phyloP scores from a whole-genome alignment of 2,329 filamentous ascomycete species.

The Lachnellula hyalina region DNA sequence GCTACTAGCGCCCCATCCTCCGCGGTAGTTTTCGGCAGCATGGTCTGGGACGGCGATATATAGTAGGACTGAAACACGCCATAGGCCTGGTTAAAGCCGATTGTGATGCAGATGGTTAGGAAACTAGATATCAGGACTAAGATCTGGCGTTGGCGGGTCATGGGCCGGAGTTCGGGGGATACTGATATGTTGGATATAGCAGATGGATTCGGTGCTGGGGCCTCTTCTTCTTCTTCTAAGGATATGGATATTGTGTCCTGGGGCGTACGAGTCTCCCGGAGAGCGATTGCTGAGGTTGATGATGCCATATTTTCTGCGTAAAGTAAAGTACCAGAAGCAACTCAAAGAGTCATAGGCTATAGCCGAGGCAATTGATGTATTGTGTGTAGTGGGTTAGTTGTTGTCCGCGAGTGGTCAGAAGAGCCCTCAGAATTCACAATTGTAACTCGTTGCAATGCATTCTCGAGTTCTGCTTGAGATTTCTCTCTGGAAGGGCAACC shows the following conservation, averaged over 20 bases:
- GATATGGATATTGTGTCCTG: background rate
- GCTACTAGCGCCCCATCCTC: constrained; percentile 39
- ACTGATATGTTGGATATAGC: background rate
- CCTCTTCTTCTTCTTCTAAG: background rate
- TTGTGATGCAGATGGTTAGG: constrained; percentile 40
- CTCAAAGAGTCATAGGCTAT: too few species aligned
- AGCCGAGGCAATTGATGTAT: too few species aligned
- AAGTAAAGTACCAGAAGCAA: too few species aligned
- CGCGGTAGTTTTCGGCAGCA: constrained; percentile 33
- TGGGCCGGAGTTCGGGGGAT: constrained; percentile 16
- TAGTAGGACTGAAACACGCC: constrained; percentile 47
- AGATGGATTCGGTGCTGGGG: background rate
- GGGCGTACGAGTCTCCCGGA: background rate
- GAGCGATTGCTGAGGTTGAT: background rate
- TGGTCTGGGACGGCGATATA: constrained; percentile 35
- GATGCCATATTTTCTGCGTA: background rate
- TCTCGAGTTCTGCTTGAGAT: too few species aligned
- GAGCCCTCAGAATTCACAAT: too few species aligned
- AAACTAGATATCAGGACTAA: constrained; percentile 40
- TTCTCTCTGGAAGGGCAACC: too few species aligned
- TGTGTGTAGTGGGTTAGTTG: too few species aligned
- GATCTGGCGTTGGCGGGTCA: constrained; percentile 34
- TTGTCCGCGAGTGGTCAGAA: too few species aligned
- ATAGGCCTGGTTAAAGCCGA: constrained; percentile 45
- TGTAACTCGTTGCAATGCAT: too few species aligned